Evolutionary conservation across 768 basidiomycete genomes (phyloP).

Genomic region (Russula ochroleuca): DNA sequence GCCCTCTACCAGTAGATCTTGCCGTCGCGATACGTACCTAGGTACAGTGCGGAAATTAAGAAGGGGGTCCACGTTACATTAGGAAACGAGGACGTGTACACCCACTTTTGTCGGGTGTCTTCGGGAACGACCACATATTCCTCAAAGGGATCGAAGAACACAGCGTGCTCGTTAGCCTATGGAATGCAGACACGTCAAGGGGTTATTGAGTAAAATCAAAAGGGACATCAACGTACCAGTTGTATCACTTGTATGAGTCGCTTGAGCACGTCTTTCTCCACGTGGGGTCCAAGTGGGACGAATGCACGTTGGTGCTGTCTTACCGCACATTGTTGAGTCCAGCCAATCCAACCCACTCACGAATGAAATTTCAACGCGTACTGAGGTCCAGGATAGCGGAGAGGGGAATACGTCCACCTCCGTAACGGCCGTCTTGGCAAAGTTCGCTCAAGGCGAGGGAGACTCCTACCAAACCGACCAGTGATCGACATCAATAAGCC

Average conservation of each 20-base stretch:
- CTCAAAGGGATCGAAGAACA: slow-evolving; percentile 17
- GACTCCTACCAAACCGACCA: not conserved
- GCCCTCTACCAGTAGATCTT: not conserved
- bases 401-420: slow-evolving; percentile 11
- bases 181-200: not conserved
- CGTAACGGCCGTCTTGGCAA: slow-evolving; percentile 9
- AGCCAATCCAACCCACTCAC: too few species aligned
- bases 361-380: not conserved
- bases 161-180: slow-evolving; percentile 8
- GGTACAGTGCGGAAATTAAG: not conserved
- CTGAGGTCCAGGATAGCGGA: slow-evolving; percentile 16
- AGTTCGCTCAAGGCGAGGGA: slow-evolving; percentile 19
- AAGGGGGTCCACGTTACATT: not conserved
- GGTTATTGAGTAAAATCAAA: not conserved
- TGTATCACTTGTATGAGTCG: slow-evolving; percentile 20
- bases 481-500: not conserved
- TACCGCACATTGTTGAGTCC: slow-evolving; percentile 1
- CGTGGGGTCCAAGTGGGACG: slow-evolving; percentile 12
- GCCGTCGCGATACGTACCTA: slow-evolving; percentile 11
- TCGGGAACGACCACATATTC: slow-evolving; percentile 14
- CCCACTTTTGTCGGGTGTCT: slow-evolving; percentile 16
- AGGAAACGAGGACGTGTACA: not conserved
- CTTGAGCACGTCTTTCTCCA: slow-evolving; percentile 17
- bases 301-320: slow-evolving; percentile 19
- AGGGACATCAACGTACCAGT: not conserved